Conservation (phyloP, 2,329 filamentous ascomycete species). For the Aspergillus chevalieri region DNA sequence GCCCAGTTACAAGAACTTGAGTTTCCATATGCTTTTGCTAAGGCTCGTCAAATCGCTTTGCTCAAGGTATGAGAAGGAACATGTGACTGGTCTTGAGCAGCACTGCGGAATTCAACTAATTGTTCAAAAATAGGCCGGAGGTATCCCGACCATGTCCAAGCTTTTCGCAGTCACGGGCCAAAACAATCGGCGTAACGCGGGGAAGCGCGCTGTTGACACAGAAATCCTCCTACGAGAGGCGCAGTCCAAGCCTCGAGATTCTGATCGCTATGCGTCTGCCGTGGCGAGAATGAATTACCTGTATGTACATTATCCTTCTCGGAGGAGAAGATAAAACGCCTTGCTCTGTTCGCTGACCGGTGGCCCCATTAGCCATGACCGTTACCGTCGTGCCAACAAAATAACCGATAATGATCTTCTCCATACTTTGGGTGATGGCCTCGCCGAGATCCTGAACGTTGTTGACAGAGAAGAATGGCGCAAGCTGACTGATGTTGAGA, state of each 20-base stretch:
- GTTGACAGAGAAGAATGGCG: constrained; percentile 62
- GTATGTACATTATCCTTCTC: no score
- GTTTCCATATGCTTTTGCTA: constrained; percentile 25
- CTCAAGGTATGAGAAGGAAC: constrained; percentile 16
- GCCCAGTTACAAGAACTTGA: constrained; percentile 24
- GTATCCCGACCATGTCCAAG: constrained; percentile 45
- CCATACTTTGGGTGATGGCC: constrained; percentile 55
- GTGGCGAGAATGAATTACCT: constrained; percentile 56
- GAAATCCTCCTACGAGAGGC: constrained; percentile 41
- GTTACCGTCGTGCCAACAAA: constrained; percentile 47
- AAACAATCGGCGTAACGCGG: constrained; percentile 36
- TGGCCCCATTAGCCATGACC: constrained; percentile 30
- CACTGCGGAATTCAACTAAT: background rate
- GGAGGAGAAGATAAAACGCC: no score
- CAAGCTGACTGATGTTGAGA: constrained; percentile 56
- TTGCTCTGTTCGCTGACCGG: no score
- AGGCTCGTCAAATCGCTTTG: constrained; percentile 19
- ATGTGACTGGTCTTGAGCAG: no score
- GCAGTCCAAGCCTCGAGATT: constrained; percentile 28
- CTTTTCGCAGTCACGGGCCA: constrained; percentile 44
- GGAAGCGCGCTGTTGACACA: constrained; percentile 46
- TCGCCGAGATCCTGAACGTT: constrained; percentile 56
- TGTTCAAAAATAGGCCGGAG: constrained; percentile 33
- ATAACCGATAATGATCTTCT: constrained; percentile 54
- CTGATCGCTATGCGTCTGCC: constrained; percentile 37